Evolutionary conservation across 805 yeast genomes (phyloP), one percentile per base, ranked within the genome.

Genomic region (Metschnikowia dekortorum): DNA sequence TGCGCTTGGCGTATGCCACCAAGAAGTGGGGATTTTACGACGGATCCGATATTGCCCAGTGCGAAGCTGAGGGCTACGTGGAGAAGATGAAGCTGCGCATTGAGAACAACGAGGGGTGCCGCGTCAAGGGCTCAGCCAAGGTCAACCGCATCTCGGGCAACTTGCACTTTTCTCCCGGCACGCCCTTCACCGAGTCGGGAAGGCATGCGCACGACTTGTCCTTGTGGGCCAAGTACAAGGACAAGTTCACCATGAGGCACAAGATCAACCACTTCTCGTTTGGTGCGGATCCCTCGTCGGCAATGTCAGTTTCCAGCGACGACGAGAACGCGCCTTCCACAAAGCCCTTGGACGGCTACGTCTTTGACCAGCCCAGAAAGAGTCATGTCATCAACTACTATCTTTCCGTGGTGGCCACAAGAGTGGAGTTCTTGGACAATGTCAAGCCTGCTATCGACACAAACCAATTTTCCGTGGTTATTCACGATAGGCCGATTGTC

Each of bases 81-180:
- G 61, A 72, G n/a, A 74, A 70, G 39, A 67, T 91, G 47, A 75
- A 73, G 46, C 78, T 75, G 13, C 77, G 85, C 59, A 70, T 88
- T 47, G 63, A 75, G 50, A 53, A 57, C 46, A 64, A 65, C 47
- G 96, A 92, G 69, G 99, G 99, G 29, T 94, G 99, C 69, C 79
- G 96, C 56, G 76, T 94, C 38, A 77, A 79, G 54, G 99, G 99
- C 31, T 74, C 79, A 22, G 85, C 95, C 6, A 73, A 81, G 58
- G 81, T 94, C 62, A 88, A 88, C 68, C 82, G 96, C 69, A 86
- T 94, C 40, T 84, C 86, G 22, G 99, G 99, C 44, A 87, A 89
- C 61, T 70, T 94, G 55, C 98, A 94, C 71, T 90, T 94, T 76
- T 97, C 97, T 1, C 98, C 99, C 4, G 99, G 99, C 38, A 82